phyloP scores from a whole-genome alignment of 2,329 filamentous ascomycete species.

The Fusarium sp. region DNA sequence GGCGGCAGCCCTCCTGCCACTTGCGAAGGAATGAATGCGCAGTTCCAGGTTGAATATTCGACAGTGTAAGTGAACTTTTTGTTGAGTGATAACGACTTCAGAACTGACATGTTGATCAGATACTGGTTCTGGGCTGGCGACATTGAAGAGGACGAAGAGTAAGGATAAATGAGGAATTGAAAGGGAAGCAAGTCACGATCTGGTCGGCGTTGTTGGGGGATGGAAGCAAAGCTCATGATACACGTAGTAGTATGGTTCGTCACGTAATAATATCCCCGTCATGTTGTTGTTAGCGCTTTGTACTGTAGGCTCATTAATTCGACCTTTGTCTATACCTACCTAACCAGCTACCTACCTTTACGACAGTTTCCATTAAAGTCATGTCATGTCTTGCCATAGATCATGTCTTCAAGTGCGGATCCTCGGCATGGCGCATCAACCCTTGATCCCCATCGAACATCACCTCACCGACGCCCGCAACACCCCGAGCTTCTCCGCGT shows the following conservation, averaged over 20 bases:
- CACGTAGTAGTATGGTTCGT: conserved; percentile 27
- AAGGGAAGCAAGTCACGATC: not conserved
- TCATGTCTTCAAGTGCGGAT: not conserved
- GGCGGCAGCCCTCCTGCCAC: conserved; percentile 81
- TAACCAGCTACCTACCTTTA: not conserved
- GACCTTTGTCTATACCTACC: conserved; percentile 11
- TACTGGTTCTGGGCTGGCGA: conserved; percentile 46
- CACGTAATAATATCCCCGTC: conserved; percentile 36
- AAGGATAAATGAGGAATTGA: not conserved
- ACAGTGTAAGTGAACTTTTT: conserved; percentile 76
- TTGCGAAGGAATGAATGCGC: conserved; percentile 72
- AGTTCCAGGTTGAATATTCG: conserved; percentile 83
- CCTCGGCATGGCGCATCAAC: not conserved
- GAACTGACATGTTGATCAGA: conserved; percentile 35
- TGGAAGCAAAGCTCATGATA: conserved; percentile 21
- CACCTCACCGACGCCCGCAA: conserved; percentile 2
- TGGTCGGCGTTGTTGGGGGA: conserved; percentile 1
- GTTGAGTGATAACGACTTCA: not conserved
- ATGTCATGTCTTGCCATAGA: not conserved
- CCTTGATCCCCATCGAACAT: not conserved
- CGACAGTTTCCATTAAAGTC: not conserved
- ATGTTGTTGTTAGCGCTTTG: conserved; percentile 20
- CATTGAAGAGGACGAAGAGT: conserved; percentile 22
- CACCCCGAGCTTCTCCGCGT: conserved; percentile 23
- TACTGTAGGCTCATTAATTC: conserved; percentile 32